Evolutionary conservation across 2,329 filamentous ascomycete species (phyloP).

Genomic region (Capronia americana): DNA sequence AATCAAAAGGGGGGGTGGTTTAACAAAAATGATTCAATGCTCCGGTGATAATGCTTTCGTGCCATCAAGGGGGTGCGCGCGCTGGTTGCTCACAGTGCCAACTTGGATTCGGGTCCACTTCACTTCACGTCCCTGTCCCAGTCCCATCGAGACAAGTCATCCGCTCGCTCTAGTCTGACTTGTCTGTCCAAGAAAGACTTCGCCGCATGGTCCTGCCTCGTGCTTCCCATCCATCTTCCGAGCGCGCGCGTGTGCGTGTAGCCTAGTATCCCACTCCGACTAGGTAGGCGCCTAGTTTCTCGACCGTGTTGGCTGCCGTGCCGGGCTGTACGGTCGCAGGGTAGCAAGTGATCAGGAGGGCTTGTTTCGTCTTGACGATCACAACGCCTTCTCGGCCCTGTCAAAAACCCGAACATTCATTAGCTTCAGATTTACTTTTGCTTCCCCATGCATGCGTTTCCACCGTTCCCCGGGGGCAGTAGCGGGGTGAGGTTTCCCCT

Average conservation of each 20-base stretch:
- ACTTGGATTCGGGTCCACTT: neutral
- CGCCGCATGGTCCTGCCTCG: neutral
- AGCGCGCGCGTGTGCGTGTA: neutral
- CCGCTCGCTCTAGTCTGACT: neutral
- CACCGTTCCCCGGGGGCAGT: neutral
- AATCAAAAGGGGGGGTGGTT: neutral
- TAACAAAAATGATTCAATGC: neutral
- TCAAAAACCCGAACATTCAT: neutral
- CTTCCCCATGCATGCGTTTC: neutral
- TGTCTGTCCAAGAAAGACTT: neutral
- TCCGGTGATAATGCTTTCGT: neutral
- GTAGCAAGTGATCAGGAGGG: conserved; percentile 89
- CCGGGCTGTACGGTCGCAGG: conserved; percentile 74
- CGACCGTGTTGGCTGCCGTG: conserved; percentile 77
- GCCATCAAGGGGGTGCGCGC: neutral
- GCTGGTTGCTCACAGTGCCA: neutral
- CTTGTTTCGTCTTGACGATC: conserved; percentile 85
- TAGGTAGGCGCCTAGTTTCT: conserved; percentile 86
- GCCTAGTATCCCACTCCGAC: conserved; percentile 75
- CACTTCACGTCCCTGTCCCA: no score
- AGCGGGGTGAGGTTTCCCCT: neutral
- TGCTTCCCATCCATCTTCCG: neutral
- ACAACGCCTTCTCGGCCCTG: conserved; percentile 81
- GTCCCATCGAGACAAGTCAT: neutral
- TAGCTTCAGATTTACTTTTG: neutral